Evolutionary conservation across 1,139 yeast species (phyloP).

Genomic region (Lodderomyces pseudojiufengensis): DNA sequence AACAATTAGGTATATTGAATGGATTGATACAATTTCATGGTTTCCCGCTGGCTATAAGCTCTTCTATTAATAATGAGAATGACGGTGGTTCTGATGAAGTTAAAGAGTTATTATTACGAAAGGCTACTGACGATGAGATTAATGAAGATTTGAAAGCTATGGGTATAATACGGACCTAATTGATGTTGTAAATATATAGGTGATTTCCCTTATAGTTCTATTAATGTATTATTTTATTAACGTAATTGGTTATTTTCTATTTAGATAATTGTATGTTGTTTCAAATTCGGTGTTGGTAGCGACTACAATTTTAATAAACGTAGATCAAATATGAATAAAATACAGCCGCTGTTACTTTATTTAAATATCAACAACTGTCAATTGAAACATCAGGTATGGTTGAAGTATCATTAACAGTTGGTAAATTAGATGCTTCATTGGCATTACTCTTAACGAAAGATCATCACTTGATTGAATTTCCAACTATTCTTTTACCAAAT

Average conservation of each 20-base stretch:
- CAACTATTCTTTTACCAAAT: constrained; percentile 85
- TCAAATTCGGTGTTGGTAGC: neutral
- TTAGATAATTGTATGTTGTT: neutral
- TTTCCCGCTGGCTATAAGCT: constrained; percentile 62
- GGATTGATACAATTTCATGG: constrained; percentile 60
- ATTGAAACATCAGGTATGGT: constrained; percentile 46
- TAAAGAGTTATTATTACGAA: constrained; percentile 40
- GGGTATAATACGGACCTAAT: constrained; percentile 33
- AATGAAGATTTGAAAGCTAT: constrained; percentile 54
- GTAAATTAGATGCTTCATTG: constrained; percentile 91
- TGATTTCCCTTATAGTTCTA: neutral
- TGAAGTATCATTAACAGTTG: constrained; percentile 89
- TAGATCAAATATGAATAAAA: neutral
- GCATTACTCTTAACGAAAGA: constrained; percentile 88
- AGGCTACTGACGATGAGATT: constrained; percentile 60
- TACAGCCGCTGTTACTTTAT: neutral
- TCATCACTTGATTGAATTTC: constrained; percentile 94
- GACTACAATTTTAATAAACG: neutral
- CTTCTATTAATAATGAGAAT: constrained; percentile 24
- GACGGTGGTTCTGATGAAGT: constrained; percentile 28
- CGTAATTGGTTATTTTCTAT: too few relatives aligned
- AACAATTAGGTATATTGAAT: constrained; percentile 54
- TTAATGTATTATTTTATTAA: too few relatives aligned
- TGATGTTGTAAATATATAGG: neutral
- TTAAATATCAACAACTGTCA: neutral